phyloP scores from a whole-genome alignment of 2,329 filamentous ascomycete genomes.

The Colletotrichum spaethianum region DNA sequence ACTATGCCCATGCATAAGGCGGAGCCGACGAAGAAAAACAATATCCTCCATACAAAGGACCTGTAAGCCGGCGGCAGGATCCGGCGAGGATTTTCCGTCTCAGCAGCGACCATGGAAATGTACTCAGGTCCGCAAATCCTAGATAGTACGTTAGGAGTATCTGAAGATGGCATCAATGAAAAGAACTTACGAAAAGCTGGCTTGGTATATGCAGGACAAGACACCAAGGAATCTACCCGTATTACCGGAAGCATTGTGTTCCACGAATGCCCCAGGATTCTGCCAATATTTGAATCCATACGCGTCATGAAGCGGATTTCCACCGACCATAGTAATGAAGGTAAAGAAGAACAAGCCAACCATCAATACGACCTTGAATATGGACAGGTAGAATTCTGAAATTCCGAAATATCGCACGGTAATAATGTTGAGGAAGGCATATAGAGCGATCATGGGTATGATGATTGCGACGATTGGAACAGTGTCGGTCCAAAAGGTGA shows the following conservation, averaged over 20 bases:
- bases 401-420: constrained; percentile 76
- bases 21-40: constrained; percentile 79
- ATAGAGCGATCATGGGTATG: not conserved
- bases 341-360: constrained; percentile 74
- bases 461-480: constrained; percentile 44
- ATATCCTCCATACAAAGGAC: constrained; percentile 80
- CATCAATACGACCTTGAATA: constrained; percentile 72
- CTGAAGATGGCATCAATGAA: not conserved
- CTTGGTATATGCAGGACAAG: not conserved
- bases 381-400: constrained; percentile 78
- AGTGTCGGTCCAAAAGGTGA: constrained; percentile 54
- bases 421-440: constrained; percentile 22
- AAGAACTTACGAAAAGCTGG: not conserved
- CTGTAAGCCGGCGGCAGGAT: constrained; percentile 80
- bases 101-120: constrained; percentile 78
- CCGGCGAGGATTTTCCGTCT: constrained; percentile 74
- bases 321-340: constrained; percentile 74
- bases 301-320: constrained; percentile 69
- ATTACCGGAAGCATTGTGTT: constrained; percentile 59
- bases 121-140: constrained; percentile 78
- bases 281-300: constrained; percentile 80
- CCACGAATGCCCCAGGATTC: constrained; percentile 63
- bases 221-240: constrained; percentile 70
- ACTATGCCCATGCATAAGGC: constrained; percentile 77
- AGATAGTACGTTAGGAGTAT: constrained; percentile 58